Conservation (phyloP, 352 stramenopile species). For the Globisporangium camurandrum region DNA sequence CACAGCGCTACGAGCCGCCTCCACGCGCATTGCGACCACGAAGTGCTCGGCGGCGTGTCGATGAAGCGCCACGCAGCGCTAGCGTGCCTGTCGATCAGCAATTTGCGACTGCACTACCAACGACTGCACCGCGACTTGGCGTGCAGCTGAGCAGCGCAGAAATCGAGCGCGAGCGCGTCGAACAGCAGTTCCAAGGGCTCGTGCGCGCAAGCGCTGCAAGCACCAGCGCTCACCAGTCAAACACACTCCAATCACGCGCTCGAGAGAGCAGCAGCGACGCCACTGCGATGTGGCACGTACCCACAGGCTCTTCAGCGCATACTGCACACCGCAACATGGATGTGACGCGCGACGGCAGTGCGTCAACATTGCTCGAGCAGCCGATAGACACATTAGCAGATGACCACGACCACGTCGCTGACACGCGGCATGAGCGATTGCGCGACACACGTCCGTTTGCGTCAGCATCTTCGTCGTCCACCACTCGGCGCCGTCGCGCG, state of each 20-base stretch:
- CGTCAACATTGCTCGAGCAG: slow-evolving; percentile 1
- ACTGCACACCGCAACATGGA: no score
- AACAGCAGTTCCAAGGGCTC: slow-evolving; percentile 9
- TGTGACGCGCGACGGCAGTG: no score
- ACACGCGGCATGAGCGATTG: no score
- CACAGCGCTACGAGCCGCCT: not conserved
- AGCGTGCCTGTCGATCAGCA: no score
- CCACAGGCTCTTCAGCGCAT: no score
- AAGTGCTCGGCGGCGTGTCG: not conserved
- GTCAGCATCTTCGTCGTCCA: not conserved
- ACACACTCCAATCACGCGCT: no score
- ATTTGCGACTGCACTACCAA: not conserved
- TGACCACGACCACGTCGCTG: no score
- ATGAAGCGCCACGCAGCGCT: not conserved
- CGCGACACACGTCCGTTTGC: no score
- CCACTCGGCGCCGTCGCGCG: not conserved
- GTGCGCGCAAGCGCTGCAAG: slow-evolving; percentile 5
- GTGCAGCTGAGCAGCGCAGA: slow-evolving; percentile 1
- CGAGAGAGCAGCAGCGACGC: not conserved
- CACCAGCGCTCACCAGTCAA: not conserved
- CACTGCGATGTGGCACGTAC: no score
- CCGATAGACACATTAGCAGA: no score
- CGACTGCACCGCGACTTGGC: not conserved
- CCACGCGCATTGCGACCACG: no score
- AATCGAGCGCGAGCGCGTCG: slow-evolving; percentile 4